phyloP scores from a whole-genome alignment of 1,284 basidiomycete genomes.

The Wolfiporia cocos region DNA sequence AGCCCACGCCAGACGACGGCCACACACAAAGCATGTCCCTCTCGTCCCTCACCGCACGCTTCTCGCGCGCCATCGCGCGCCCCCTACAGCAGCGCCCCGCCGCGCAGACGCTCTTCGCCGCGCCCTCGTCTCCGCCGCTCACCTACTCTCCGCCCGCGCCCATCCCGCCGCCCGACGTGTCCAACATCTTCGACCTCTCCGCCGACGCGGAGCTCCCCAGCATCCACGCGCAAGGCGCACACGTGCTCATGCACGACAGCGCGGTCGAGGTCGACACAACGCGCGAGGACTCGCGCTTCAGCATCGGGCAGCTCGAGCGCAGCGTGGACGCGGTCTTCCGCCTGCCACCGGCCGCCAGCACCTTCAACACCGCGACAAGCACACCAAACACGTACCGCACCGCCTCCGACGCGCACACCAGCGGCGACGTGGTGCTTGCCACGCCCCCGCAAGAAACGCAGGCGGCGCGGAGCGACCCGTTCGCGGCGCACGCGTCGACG shows the following conservation, averaged over 20 bases:
- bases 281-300: constrained; percentile 35
- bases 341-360: constrained; percentile 36
- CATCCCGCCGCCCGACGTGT: constrained; percentile 27
- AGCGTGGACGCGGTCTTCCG: too few relatives aligned
- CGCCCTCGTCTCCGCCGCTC: constrained; percentile 18
- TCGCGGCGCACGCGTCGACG: constrained; percentile 63
- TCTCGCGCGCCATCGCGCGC: constrained; percentile 25
- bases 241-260: constrained; percentile 37
- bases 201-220: constrained; percentile 41
- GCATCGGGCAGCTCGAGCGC: constrained; percentile 52
- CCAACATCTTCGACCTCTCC: constrained; percentile 50
- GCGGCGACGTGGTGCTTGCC: constrained; percentile 32
- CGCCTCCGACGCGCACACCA: constrained; percentile 17
- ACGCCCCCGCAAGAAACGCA: constrained; percentile 37
- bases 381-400: constrained; percentile 12
- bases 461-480: too few relatives aligned
- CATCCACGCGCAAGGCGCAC: constrained; percentile 37
- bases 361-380: constrained; percentile 15
- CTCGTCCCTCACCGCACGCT: constrained; percentile 31
- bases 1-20: constrained; percentile 59
- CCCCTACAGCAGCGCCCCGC: constrained; percentile 17
- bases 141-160: too few relatives aligned
- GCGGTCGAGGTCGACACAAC: constrained; percentile 27
- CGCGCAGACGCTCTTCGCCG: constrained; percentile 26
- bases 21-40: constrained; percentile 34